Base-by-base conservation (phyloP, 495 filamentous ascomycete species). In the Penicillium taxi region DNA sequence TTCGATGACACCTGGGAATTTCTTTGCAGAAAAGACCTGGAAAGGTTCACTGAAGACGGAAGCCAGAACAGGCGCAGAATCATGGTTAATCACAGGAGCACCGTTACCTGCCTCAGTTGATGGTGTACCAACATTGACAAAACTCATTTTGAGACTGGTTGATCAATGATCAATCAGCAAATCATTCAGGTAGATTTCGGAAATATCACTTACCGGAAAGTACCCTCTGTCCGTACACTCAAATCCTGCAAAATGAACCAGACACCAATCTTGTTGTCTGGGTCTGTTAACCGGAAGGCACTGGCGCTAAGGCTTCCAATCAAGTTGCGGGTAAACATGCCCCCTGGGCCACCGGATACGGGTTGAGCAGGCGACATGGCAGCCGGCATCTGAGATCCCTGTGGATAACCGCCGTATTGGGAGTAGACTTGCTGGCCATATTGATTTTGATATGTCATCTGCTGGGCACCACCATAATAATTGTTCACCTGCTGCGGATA, bases 231-330 rank as follows among this genome's bases (percentile, higher is more conserved):
- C 30, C 91, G 71, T 17, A 98, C 89, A 50, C 86, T 94, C 9
- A 98, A 64, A 67, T 98, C 91, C 59, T 96, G 91, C 26, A 96
- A 68, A 42, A 98, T 85, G 47, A 98, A 98, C 91, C 91, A 98
- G 30, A 94, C 88, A 7, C 88, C 88, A 39, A 86, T 81, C 56
- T 87, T 84, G 45, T 87, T 81, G 26, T 84, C 75, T 0, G 81
- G 76, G 42, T 98, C 88, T 0, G 76, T 80, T 35, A 98, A 69
- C 31, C 84, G 78, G 58, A 90, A 93, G 3, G 91, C 91, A 55
- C 86, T 94, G 30, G 88, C 89, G 30, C 84, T 81, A 17, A 95
- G 68, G 54, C 86, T 94, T 11, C 91, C 91, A 41, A 98, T 96
- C 28, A 98, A 75, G 52, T 98, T 98, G 33, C 91, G 66, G 0